Evolutionary conservation across 108 stramenopile genomes (phyloP).

Genomic region (Halocafeteria seosinensis): DNA sequence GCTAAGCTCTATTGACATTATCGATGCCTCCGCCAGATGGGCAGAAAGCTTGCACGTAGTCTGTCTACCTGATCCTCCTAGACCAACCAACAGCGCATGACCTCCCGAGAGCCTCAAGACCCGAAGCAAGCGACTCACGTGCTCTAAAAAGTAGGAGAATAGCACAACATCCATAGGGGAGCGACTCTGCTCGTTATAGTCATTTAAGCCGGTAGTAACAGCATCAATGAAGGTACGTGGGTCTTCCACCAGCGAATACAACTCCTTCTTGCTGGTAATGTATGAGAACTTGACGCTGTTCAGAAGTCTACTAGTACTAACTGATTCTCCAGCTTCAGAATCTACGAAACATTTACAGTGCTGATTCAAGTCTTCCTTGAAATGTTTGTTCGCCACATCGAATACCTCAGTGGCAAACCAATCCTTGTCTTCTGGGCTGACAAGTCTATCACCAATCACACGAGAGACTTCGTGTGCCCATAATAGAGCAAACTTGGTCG

Average conservation of each 20-base stretch:
- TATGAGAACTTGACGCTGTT: conserved; percentile 26
- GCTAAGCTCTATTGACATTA: conserved; percentile 45
- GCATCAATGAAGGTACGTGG: conserved; percentile 16
- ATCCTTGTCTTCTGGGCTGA: conserved; percentile 33
- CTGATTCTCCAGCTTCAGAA: background rate
- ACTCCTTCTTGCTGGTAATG: conserved; percentile 16
- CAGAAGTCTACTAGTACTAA: background rate
- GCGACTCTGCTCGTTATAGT: conserved; percentile 36
- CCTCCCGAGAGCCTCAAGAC: conserved; percentile 47
- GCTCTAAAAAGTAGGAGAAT: conserved; percentile 52
- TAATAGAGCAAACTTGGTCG: conserved; percentile 28
- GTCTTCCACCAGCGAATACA: conserved; percentile 7
- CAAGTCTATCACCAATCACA: conserved; percentile 44
- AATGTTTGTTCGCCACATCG: conserved; percentile 20
- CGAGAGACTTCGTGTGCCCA: conserved; percentile 46
- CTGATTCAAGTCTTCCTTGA: background rate
- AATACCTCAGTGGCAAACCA: conserved; percentile 35
- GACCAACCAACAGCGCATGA: conserved; percentile 43
- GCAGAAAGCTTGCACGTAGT: conserved; percentile 34
- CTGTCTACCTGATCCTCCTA: conserved; percentile 47
- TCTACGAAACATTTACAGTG: too few relatives aligned
- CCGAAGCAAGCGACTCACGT: conserved; percentile 29
- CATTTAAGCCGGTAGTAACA: conserved; percentile 29
- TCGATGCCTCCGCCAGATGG: conserved; percentile 34
- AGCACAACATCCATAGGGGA: conserved; percentile 48